Conservation (phyloP, 2,329 filamentous ascomycete species). For the Blumeria graminis region DNA sequence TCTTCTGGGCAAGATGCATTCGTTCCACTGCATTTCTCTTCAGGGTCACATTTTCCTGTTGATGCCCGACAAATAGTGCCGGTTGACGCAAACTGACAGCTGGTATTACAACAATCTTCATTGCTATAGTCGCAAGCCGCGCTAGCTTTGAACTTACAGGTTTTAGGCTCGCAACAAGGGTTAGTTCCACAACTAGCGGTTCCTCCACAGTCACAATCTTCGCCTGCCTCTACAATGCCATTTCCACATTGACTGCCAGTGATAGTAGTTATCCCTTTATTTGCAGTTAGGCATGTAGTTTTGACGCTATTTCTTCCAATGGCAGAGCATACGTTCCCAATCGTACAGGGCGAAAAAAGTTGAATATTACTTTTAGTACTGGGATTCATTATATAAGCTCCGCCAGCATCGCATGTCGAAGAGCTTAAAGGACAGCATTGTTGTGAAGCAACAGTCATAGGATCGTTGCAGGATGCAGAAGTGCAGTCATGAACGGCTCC, state of each 20-base stretch:
- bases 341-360: constrained; percentile 63
- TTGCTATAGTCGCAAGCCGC: constrained; percentile 63
- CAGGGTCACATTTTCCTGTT: constrained; percentile 61
- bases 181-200: constrained; percentile 45
- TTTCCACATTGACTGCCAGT: constrained; percentile 78
- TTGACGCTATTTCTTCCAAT: constrained; percentile 56
- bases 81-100: constrained; percentile 42
- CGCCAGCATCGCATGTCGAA: constrained; percentile 45
- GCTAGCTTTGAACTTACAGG: constrained; percentile 53
- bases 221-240: constrained; percentile 81
- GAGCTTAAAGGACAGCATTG: constrained; percentile 59
- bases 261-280: constrained; percentile 60
- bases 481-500: constrained; percentile 90
- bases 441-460: constrained; percentile 31
- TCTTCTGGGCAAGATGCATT: constrained; percentile 54
- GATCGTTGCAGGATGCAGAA: constrained; percentile 35
- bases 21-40: constrained; percentile 58
- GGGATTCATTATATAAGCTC: constrained; percentile 88
- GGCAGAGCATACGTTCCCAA: constrained; percentile 86
- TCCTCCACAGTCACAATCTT: constrained; percentile 92
- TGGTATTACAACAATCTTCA: constrained; percentile 51
- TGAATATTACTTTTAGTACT: constrained; percentile 51
- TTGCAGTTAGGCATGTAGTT: constrained; percentile 56
- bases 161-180: constrained; percentile 59
- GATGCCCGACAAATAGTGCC: constrained; percentile 57